These are phyloP conservation scores for Blepharisma japonicum DNA, from an alignment of 73 alveolate species.

Conservation along the genomic window DNA sequence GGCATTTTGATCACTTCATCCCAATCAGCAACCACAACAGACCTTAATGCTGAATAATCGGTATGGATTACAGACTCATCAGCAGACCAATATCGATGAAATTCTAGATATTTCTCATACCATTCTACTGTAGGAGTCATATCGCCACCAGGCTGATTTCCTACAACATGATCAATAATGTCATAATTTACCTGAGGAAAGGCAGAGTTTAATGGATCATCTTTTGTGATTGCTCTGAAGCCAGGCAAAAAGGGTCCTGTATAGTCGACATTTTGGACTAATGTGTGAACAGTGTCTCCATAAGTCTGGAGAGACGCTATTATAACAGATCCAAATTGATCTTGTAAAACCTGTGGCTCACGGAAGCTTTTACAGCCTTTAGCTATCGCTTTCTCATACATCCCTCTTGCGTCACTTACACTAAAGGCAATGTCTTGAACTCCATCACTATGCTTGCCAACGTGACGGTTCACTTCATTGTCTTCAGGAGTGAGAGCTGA, in stretches of 20 bases:
- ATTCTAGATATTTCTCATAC: slow-evolving; percentile 86
- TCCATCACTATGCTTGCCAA: slow-evolving; percentile 79
- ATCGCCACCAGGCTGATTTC: slow-evolving; percentile 80
- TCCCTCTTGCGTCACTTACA: slow-evolving; percentile 75
- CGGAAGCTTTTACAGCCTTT: slow-evolving; percentile 75
- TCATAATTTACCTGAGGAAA: slow-evolving; percentile 48
- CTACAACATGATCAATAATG: slow-evolving; percentile 77
- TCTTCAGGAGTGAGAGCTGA: slow-evolving; percentile 65
- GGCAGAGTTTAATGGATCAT: slow-evolving; percentile 61
- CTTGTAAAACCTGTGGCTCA: slow-evolving; percentile 71
- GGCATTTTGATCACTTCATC: slow-evolving; percentile 86
- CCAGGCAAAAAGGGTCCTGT: slow-evolving; percentile 90
- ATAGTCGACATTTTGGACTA: slow-evolving; percentile 77
- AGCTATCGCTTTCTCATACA: slow-evolving; percentile 75
- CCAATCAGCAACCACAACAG: slow-evolving; percentile 82
- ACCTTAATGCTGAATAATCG: slow-evolving; percentile 76
- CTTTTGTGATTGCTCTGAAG: slow-evolving; percentile 46
- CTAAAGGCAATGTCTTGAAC: slow-evolving; percentile 81
- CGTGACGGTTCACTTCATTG: slow-evolving; percentile 55
- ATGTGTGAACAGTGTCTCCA: slow-evolving; percentile 84
- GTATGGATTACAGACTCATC: slow-evolving; percentile 86
- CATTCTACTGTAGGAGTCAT: slow-evolving; percentile 79
- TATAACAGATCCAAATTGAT: slow-evolving; percentile 71
- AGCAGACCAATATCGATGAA: slow-evolving; percentile 88
- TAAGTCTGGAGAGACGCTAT: slow-evolving; percentile 81